A percentile compares a stretch with the other conserved stretches of the same genome.
Conservation (phyloP, 805 yeast species). For the Lipomyces yamanashiensis region DNA sequence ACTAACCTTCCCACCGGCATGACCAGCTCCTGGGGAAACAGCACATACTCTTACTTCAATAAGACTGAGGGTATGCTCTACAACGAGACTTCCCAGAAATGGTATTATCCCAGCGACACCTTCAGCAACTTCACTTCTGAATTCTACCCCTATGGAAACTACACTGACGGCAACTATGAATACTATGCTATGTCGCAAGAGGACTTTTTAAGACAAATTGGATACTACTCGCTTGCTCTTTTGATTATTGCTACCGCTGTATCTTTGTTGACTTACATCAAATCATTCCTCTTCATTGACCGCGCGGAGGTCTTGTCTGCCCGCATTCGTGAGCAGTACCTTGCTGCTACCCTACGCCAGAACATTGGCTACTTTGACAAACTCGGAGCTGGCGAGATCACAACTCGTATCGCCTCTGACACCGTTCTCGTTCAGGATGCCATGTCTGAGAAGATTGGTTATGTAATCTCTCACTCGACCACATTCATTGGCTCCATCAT, state of each 20-base stretch:
- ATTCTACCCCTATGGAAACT: slow-evolving; percentile 1
- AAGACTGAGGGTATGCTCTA: slow-evolving; percentile 16
- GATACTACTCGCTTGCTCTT: slow-evolving; percentile 45
- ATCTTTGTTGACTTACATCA: slow-evolving; percentile 39
- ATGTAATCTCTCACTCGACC: slow-evolving; percentile 47
- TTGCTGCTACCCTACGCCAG: slow-evolving; percentile 48
- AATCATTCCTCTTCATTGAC: slow-evolving; percentile 47
- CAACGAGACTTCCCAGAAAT: slow-evolving; percentile 15
- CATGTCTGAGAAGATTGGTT: slow-evolving; percentile 50
- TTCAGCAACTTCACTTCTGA: slow-evolving; percentile 12
- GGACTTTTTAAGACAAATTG: slow-evolving; percentile 19
- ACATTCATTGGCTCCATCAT: slow-evolving; percentile 49
- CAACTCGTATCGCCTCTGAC: slow-evolving; percentile 51
- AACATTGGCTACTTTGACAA: slow-evolving; percentile 51
- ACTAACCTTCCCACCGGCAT: slow-evolving; percentile 32
- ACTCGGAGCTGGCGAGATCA: slow-evolving; percentile 51
- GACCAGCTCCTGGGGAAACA: slow-evolving; percentile 6
- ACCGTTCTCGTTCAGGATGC: slow-evolving; percentile 51
- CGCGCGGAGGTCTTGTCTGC: slow-evolving; percentile 51
- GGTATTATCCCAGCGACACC: slow-evolving; percentile 11
- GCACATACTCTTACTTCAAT: slow-evolving; percentile 8
- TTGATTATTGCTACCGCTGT: slow-evolving; percentile 49
- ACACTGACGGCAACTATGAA: slow-evolving; percentile 14
- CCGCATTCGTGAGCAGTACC: slow-evolving; percentile 47
- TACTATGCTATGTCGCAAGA: slow-evolving; percentile 8